Percentiles rank a stretch among this genome's conserved stretches.
phyloP scores from a whole-genome alignment of 1,139 yeast species.

The Magnusiomyces suaveolens region DNA sequence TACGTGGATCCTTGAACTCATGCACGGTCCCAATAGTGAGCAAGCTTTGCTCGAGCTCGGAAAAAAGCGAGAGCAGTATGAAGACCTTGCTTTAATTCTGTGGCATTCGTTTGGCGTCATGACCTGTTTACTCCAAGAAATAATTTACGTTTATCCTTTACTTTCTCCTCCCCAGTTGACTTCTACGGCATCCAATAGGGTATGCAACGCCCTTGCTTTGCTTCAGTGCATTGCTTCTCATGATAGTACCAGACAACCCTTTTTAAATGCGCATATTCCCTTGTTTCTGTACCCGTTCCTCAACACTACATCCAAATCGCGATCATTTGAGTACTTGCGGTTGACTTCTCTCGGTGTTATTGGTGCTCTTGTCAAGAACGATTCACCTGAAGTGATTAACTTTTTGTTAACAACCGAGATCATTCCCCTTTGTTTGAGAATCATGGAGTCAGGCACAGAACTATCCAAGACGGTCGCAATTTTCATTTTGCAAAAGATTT shows the following conservation, averaged over 20 bases:
- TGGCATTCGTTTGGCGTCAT: constrained; percentile 97
- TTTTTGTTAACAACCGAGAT: constrained; percentile 88
- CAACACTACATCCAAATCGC: constrained; percentile 81
- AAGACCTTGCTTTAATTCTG: constrained; percentile 80
- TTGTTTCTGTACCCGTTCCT: constrained; percentile 86
- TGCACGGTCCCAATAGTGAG: constrained; percentile 83
- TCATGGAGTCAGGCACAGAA: constrained; percentile 93
- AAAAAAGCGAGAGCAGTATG: constrained; percentile 88
- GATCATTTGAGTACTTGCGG: constrained; percentile 88
- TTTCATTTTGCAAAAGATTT: constrained; percentile 83
- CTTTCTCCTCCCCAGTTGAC: constrained; percentile 80
- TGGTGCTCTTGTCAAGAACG: constrained; percentile 94
- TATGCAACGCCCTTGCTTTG: constrained; percentile 89
- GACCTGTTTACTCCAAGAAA: constrained; percentile 84
- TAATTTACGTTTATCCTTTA: constrained; percentile 79
- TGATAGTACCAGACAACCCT: constrained; percentile 74
- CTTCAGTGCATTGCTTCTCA: constrained; percentile 96
- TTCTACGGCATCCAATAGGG: constrained; percentile 82
- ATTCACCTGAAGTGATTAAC: constrained; percentile 88
- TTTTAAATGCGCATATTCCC: constrained; percentile 85
- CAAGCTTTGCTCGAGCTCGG: constrained; percentile 88
- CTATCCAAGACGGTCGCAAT: constrained; percentile 93
- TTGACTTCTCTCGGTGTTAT: constrained; percentile 91
- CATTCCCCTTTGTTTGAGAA: constrained; percentile 85
- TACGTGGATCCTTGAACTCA: constrained; percentile 82